Evolutionary conservation across 768 basidiomycete species (phyloP).

Genomic region (Terana coerulea): DNA sequence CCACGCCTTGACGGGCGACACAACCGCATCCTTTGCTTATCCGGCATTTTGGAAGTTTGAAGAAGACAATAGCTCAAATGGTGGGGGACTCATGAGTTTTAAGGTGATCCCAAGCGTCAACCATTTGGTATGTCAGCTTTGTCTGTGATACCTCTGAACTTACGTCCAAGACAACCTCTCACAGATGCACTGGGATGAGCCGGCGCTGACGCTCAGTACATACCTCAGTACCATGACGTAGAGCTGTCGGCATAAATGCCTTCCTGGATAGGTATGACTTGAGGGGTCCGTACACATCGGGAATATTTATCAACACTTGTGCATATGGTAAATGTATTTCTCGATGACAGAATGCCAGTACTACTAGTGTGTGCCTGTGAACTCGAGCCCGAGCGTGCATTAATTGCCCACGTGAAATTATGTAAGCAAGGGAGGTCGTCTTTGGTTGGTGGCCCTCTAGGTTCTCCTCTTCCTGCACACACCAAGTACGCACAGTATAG

Average conservation of each 20-base stretch:
- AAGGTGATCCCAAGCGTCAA: conserved; percentile 18
- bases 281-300: no score
- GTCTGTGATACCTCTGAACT: background rate
- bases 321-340: no score
- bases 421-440: no score
- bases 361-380: no score
- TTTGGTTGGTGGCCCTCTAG: no score
- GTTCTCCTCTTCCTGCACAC: no score
- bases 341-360: no score
- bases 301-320: no score
- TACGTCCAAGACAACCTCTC: background rate
- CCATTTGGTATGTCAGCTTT: conserved; percentile 23
- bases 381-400: no score
- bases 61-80: conserved; percentile 13
- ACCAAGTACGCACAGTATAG: no score
- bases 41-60: conserved; percentile 19
- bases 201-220: background rate
- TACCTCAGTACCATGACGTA: background rate
- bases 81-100: conserved; percentile 14
- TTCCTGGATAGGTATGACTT: no score
- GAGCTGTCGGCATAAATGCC: background rate
- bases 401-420: no score
- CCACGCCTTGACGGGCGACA: background rate
- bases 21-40: background rate
- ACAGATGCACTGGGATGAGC: conserved; percentile 6